Percentiles rank a stretch among this genome's conserved stretches.
Evolutionary conservation across 768 basidiomycete species (phyloP).

Genomic region (Nidularia pulvinata): DNA sequence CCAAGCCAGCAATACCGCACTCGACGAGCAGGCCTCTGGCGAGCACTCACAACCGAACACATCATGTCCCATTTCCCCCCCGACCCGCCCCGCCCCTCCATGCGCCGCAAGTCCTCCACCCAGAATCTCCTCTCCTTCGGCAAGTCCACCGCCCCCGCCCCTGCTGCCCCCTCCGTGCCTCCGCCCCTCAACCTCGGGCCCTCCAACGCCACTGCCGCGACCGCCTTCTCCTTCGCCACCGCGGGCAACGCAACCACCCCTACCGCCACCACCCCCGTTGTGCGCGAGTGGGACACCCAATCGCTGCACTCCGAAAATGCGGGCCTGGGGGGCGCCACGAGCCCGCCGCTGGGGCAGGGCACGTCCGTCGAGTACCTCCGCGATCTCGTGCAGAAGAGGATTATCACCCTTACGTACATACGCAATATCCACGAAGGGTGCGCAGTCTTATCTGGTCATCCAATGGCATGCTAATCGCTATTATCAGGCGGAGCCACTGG

Average conservation of each 20-base stretch:
- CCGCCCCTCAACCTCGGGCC: conserved; percentile 27
- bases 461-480: conserved; percentile 1
- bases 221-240: conserved; percentile 32
- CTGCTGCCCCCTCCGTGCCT: conserved; percentile 23
- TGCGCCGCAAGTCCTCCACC: conserved; percentile 86
- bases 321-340: conserved; percentile 30
- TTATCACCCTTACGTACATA: conserved; percentile 84
- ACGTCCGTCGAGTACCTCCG: conserved; percentile 79
- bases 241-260: conserved; percentile 38
- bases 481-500: conserved; percentile 75
- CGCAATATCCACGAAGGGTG: conserved; percentile 88
- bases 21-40: no score
- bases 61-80: conserved; percentile 37
- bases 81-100: conserved; percentile 47
- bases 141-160: conserved; percentile 37
- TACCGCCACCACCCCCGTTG: conserved; percentile 33
- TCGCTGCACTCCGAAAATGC: conserved; percentile 54
- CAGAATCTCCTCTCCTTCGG: conserved; percentile 78
- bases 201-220: conserved; percentile 27
- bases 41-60: no score
- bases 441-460: conserved; percentile 20
- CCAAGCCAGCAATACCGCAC: no score
- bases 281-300: conserved; percentile 75
- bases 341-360: conserved; percentile 54
- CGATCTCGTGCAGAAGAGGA: conserved; percentile 81